These are phyloP conservation scores for Hydnum rufescens DNA, from an alignment of 768 basidiomycete genomes.

Conservation along the genomic window DNA sequence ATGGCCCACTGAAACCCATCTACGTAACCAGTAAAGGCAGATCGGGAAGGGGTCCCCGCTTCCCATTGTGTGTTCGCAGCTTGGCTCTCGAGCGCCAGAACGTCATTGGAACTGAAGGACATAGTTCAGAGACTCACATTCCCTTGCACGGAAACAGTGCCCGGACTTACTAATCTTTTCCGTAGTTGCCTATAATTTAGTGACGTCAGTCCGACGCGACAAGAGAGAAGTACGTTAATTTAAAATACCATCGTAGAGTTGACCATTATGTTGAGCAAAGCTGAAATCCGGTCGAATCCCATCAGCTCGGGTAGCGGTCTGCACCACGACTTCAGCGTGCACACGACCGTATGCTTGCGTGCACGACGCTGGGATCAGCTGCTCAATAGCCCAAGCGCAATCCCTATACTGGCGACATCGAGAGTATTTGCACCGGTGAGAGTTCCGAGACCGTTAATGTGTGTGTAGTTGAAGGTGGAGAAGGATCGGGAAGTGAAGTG, in stretches of 20 bases:
- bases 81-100: slow-evolving; percentile 39
- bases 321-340: slow-evolving; percentile 33
- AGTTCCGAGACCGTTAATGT: background rate
- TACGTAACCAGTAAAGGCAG: slow-evolving; percentile 35
- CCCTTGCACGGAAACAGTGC: background rate
- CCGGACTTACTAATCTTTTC: slow-evolving; percentile 25
- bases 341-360: slow-evolving; percentile 30
- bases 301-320: slow-evolving; percentile 30
- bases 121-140: background rate
- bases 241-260: slow-evolving; percentile 34
- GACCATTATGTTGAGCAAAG: slow-evolving; percentile 34
- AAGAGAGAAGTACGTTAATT: background rate
- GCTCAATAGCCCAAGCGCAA: slow-evolving; percentile 4
- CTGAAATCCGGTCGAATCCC: slow-evolving; percentile 33
- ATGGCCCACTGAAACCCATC: slow-evolving; percentile 54
- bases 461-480: background rate
- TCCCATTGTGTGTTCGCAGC: slow-evolving; percentile 39
- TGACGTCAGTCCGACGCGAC: background rate
- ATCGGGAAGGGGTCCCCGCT: slow-evolving; percentile 22
- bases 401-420: slow-evolving; percentile 8
- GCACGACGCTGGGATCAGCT: slow-evolving; percentile 20
- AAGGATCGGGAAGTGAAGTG: background rate
- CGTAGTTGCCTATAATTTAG: slow-evolving; percentile 33
- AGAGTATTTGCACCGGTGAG: slow-evolving; percentile 9
- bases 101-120: slow-evolving; percentile 31